These are phyloP conservation scores for Talinum fruticosum DNA, from an alignment of 148 eudicot genomes.

Conservation along the genomic window DNA sequence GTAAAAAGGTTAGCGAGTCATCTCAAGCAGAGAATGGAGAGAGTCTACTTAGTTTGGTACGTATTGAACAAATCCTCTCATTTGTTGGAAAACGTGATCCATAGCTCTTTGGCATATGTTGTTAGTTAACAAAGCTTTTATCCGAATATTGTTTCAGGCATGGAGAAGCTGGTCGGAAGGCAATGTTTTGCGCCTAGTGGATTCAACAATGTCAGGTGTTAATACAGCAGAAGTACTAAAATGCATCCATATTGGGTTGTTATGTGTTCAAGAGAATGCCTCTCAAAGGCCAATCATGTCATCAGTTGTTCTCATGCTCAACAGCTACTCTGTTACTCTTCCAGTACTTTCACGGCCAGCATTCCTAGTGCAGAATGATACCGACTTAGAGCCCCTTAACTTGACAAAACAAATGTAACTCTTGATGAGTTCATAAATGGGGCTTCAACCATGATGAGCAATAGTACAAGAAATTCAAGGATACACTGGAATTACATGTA, in stretches of 20 bases:
- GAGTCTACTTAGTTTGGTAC: conserved; percentile 29
- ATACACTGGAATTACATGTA: too few relatives aligned
- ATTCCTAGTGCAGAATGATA: not conserved
- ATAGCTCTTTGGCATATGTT: not conserved
- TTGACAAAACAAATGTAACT: not conserved
- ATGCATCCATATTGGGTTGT: conserved; percentile 35
- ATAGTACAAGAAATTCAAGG: too few relatives aligned
- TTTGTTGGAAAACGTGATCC: not conserved
- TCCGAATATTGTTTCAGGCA: too few relatives aligned
- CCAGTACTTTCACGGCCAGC: conserved; percentile 21
- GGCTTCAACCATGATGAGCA: not conserved
- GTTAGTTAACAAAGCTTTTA: too few relatives aligned
- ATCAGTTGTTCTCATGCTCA: conserved; percentile 29
- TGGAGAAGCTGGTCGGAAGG: too few relatives aligned
- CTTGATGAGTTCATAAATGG: conserved; percentile 1
- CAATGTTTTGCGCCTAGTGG: conserved; percentile 16
- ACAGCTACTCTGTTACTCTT: conserved; percentile 17
- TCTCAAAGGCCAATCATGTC: conserved; percentile 38
- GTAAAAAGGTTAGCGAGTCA: conserved; percentile 18
- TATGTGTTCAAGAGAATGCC: too few relatives aligned
- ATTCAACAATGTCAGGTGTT: not conserved
- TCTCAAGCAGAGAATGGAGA: conserved; percentile 5
- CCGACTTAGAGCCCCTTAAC: not conserved
- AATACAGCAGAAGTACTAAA: conserved; percentile 20
- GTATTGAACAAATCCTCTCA: not conserved